phyloP scores from a whole-genome alignment of 106 monocot species.

The Xerophyta viscosa region DNA sequence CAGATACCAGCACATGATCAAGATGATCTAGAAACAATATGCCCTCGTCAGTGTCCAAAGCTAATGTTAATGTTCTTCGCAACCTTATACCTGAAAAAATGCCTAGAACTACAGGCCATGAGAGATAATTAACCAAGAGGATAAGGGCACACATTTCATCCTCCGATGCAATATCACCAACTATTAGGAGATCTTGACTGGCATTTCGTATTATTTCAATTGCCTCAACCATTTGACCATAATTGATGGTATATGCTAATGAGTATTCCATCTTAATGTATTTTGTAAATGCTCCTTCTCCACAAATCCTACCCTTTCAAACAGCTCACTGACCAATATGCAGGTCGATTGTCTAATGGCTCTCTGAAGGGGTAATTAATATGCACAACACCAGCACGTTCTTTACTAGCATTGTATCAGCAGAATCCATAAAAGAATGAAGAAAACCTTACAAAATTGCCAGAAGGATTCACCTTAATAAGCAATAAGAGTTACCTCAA shows the following conservation, averaged over 20 bases:
- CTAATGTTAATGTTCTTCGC: constrained; percentile 37
- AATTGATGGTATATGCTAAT: too few species aligned
- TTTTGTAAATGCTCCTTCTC: constrained; percentile 55
- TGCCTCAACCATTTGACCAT: too few species aligned
- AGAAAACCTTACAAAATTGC: constrained; percentile 70
- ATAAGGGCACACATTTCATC: constrained; percentile 79
- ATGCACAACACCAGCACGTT: constrained; percentile 68
- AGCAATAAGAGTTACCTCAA: too few species aligned
- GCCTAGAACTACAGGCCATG: constrained; percentile 77
- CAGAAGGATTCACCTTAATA: constrained; percentile 85
- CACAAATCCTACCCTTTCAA: too few species aligned
- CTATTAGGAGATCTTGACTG: too few species aligned
- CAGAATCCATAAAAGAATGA: constrained; percentile 71
- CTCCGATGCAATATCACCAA: constrained; percentile 60
- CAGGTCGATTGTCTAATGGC: too few species aligned
- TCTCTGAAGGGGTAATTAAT: too few species aligned
- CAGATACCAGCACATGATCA: too few species aligned
- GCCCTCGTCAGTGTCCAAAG: constrained; percentile 23
- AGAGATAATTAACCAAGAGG: constrained; percentile 59
- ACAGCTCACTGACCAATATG: too few species aligned
- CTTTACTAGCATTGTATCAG: constrained; percentile 58
- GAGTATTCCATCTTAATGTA: too few species aligned
- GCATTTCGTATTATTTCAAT: too few species aligned
- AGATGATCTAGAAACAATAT: constrained; percentile 71
- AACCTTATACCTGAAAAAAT: constrained; percentile 74